A percentile compares a stretch with the other conserved stretches of the same genome.
phyloP scores from a whole-genome alignment of 331 rosid species.

The Rhamnella rubrinervis region DNA sequence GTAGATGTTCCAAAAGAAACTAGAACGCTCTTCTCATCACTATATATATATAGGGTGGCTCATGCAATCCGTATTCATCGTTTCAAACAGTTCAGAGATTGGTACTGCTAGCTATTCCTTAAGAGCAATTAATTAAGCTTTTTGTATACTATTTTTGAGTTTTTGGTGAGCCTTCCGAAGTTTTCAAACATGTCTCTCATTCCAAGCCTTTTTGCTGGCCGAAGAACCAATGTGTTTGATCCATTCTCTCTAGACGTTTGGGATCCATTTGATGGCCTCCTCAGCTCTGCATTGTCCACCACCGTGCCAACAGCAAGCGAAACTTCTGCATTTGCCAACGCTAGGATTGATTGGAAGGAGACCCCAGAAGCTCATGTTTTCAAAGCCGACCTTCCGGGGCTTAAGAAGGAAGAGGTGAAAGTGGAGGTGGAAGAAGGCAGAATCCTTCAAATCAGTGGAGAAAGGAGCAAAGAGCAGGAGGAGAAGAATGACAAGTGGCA shows the following conservation, averaged over 20 bases:
- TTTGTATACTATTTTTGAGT: not conserved
- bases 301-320: constrained; percentile 5
- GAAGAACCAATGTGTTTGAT: constrained; percentile 15
- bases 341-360: constrained; percentile 15
- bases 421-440: constrained; percentile 23
- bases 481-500: constrained; percentile 32
- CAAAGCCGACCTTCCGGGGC: constrained; percentile 13
- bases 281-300: not conserved
- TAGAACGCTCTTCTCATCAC: constrained; percentile 1
- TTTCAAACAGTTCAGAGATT: not conserved
- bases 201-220: constrained; percentile 18
- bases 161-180: no score
- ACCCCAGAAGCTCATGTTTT: constrained; percentile 22
- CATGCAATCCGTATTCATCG: not conserved
- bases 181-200: constrained; percentile 12
- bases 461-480: constrained; percentile 22
- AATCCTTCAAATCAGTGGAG: constrained; percentile 20
- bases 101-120: not conserved
- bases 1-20: not conserved
- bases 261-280: constrained; percentile 18
- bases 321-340: constrained; percentile 17
- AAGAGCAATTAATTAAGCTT: no score
- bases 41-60: not conserved
- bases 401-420: constrained; percentile 16
- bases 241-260: constrained; percentile 20